Evolutionary conservation across 768 basidiomycete species (phyloP).

Genomic region (Pleurotus tuoliensis): DNA sequence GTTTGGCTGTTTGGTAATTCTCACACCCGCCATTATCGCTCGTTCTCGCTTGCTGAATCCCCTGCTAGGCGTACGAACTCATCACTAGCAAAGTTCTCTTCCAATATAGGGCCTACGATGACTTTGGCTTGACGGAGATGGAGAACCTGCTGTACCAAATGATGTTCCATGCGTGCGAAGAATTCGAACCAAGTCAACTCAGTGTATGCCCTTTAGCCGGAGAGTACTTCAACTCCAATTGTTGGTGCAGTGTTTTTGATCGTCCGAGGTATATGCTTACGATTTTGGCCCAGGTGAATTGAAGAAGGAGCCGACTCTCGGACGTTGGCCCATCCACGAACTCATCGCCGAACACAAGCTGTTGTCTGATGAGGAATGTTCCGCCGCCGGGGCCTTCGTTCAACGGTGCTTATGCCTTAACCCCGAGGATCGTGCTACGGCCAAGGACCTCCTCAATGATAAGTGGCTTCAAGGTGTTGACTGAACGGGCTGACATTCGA

Average conservation of each 20-base stretch:
- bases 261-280: neutral
- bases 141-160: neutral
- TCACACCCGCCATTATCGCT: too few species aligned
- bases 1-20: too few species aligned
- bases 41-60: too few species aligned
- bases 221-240: neutral
- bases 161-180: neutral
- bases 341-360: slow-evolving; percentile 13
- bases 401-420: slow-evolving; percentile 19
- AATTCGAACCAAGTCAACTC: neutral
- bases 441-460: slow-evolving; percentile 19
- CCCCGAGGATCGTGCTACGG: slow-evolving; percentile 19
- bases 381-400: slow-evolving; percentile 14
- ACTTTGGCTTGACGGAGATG: neutral
- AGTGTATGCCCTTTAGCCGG: neutral
- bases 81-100: neutral
- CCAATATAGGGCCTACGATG: neutral
- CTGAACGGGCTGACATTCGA: too few species aligned
- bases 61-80: slow-evolving; percentile 4
- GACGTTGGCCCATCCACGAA: slow-evolving; percentile 12
- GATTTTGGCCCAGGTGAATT: slow-evolving; percentile 13
- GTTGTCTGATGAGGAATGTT: slow-evolving; percentile 10
- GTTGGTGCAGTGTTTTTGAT: neutral
- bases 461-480: slow-evolving; percentile 1
- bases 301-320: slow-evolving; percentile 12